Conservation (phyloP, 805 yeast species). For the Nakazawaea pomicola region DNA sequence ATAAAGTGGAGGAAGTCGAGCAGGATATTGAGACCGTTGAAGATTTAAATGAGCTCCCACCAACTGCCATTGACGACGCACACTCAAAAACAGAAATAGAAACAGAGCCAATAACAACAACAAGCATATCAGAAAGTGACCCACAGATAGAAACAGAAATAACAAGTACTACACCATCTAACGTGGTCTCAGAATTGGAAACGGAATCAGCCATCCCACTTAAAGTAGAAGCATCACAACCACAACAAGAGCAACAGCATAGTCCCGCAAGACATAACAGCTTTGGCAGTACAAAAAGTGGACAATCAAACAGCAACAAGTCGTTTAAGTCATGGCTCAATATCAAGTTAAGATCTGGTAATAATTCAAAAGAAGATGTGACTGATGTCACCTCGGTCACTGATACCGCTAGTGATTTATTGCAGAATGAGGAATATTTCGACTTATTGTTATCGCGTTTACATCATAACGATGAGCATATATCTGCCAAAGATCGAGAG, state of each 20-base stretch:
- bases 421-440: constrained; percentile 31
- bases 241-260: no score
- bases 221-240: no score
- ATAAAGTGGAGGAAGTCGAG: no score
- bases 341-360: constrained; percentile 7
- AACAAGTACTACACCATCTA: no score
- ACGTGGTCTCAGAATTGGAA: no score
- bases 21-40: no score
- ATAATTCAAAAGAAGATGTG: constrained; percentile 2
- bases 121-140: no score
- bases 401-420: constrained; percentile 3
- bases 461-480: constrained; percentile 48
- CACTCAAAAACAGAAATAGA: no score
- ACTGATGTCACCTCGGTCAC: constrained; percentile 1
- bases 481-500: constrained; percentile 27
- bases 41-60: neutral
- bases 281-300: constrained; percentile 5
- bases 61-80: neutral
- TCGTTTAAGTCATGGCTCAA: constrained; percentile 13
- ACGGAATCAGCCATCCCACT: no score
- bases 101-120: no score
- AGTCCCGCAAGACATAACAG: constrained; percentile 10
- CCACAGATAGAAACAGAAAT: no score
- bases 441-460: constrained; percentile 59
- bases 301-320: constrained; percentile 2